phyloP scores from a whole-genome alignment of 1,139 yeast species.

The Sugiyamaella japonica region DNA sequence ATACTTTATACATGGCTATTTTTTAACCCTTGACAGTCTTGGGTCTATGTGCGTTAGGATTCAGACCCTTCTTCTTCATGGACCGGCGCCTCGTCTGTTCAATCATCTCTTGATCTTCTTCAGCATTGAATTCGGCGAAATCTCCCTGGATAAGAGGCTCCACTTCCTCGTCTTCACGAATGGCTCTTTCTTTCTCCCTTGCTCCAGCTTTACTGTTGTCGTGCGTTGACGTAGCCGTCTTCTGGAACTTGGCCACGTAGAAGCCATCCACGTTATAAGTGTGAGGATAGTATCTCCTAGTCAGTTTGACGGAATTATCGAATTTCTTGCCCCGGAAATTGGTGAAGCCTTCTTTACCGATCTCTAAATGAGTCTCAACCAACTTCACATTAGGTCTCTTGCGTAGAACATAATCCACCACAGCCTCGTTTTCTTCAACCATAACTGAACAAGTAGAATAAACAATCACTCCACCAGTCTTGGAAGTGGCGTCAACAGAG shows the following conservation, averaged over 20 bases:
- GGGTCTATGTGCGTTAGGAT: constrained; percentile 51
- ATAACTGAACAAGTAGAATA: constrained; percentile 98
- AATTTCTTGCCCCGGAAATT: constrained; percentile 92
- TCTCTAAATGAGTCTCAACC: constrained; percentile 89
- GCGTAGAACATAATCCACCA: constrained; percentile 95
- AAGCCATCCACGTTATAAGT: constrained; percentile 98
- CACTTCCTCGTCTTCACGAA: constrained; percentile 67
- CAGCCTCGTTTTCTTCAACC: constrained; percentile 98
- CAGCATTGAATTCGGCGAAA: constrained; percentile 77
- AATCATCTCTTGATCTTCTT: constrained; percentile 73
- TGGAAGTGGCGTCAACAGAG: constrained; percentile 88
- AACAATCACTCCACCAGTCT: constrained; percentile 92
- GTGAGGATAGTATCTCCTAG: constrained; percentile 97
- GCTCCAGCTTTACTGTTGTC: constrained; percentile 80
- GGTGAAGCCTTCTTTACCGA: constrained; percentile 95
- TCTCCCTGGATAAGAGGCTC: constrained; percentile 80
- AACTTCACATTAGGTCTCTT: constrained; percentile 95
- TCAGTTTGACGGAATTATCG: constrained; percentile 70
- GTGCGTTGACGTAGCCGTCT: constrained; percentile 75
- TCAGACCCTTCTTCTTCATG: constrained; percentile 77
- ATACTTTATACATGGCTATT: neutral
- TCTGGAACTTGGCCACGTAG: constrained; percentile 93
- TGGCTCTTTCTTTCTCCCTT: constrained; percentile 75
- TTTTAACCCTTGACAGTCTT: constrained; percentile 4
- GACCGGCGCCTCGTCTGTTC: constrained; percentile 71